Evolutionary conservation across 2,329 filamentous ascomycete species (phyloP).

Genomic region (Zymoseptoria ardabiliae): DNA sequence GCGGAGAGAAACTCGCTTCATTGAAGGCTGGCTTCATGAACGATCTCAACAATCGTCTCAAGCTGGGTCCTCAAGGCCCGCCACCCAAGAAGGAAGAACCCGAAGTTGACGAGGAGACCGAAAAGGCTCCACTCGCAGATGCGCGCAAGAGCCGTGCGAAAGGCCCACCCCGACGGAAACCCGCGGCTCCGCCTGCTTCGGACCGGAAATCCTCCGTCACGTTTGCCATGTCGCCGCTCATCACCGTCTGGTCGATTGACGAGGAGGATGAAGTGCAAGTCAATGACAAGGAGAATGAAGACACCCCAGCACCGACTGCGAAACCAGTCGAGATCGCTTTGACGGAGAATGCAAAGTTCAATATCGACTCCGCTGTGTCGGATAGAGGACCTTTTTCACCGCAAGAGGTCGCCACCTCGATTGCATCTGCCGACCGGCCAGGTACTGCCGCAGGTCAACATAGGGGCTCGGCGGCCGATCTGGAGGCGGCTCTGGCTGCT

Average conservation of each 20-base stretch:
- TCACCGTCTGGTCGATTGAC: conserved; percentile 38
- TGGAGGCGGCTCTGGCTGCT: conserved; percentile 18
- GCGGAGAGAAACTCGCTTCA: conserved; percentile 79
- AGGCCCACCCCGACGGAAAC: conserved; percentile 72
- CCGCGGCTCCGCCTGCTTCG: conserved; percentile 52
- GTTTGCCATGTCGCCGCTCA: conserved; percentile 34
- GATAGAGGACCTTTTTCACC: conserved; percentile 3
- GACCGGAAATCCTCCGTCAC: conserved; percentile 40
- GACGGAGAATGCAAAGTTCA: conserved; percentile 19
- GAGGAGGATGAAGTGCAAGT: conserved; percentile 32
- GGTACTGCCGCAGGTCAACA: conserved; percentile 9
- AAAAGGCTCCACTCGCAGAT: conserved; percentile 76
- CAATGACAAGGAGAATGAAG: conserved; percentile 10
- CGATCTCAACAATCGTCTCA: conserved; percentile 82
- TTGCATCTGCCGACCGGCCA: conserved; percentile 14
- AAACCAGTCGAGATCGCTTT: conserved; percentile 18
- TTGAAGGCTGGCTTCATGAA: conserved; percentile 88
- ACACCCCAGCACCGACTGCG: conserved; percentile 7
- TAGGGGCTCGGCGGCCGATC: conserved; percentile 12
- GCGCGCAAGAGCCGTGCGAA: conserved; percentile 84
- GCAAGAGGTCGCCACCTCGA: conserved; percentile 11
- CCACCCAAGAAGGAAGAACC: conserved; percentile 56
- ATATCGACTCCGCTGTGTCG: conserved; percentile 21
- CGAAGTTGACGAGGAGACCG: conserved; percentile 52
- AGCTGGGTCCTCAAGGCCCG: conserved; percentile 68